phyloP scores from a whole-genome alignment of 805 yeast genomes.

The Ogataea glucozyma region DNA sequence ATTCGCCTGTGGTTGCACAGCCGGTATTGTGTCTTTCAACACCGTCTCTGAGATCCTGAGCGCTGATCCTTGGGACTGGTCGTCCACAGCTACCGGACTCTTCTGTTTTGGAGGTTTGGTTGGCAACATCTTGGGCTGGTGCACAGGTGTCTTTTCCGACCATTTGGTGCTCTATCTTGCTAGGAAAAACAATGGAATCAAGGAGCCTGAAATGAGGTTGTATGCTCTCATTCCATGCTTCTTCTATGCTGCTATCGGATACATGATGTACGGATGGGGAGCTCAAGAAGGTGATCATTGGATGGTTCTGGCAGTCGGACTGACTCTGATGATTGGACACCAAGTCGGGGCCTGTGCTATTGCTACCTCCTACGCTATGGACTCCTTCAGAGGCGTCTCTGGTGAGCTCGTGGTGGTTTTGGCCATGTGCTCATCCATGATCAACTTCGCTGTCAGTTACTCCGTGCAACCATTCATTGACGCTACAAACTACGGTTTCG shows the following conservation, averaged over 20 bases:
- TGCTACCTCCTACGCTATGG: constrained; percentile 19
- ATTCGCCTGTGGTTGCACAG: constrained; percentile 14
- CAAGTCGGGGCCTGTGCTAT: constrained; percentile 20
- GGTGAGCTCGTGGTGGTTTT: constrained; percentile 19
- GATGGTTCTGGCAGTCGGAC: constrained; percentile 16
- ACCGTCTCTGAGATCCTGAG: constrained; percentile 33
- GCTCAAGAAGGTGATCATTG: constrained; percentile 15
- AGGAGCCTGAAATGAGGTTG: constrained; percentile 46
- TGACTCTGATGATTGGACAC: constrained; percentile 17
- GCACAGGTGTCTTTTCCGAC: constrained; percentile 42
- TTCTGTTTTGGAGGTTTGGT: constrained; percentile 42
- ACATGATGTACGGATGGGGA: constrained; percentile 23
- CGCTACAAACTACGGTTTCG: constrained; percentile 17
- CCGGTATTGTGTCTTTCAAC: constrained; percentile 13
- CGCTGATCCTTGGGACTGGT: constrained; percentile 38
- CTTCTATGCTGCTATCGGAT: constrained; percentile 13
- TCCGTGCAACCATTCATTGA: constrained; percentile 20
- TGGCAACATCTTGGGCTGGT: constrained; percentile 44
- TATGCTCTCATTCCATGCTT: constrained; percentile 40
- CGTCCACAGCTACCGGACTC: constrained; percentile 38
- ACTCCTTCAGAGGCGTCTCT: constrained; percentile 16
- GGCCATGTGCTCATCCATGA: constrained; percentile 18
- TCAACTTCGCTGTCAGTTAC: constrained; percentile 19
- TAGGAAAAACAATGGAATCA: constrained; percentile 41
- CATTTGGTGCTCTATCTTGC: constrained; percentile 34